phyloP scores from a whole-genome alignment of 2,329 filamentous ascomycete species.

The Mycosphaerelloides madeirae region DNA sequence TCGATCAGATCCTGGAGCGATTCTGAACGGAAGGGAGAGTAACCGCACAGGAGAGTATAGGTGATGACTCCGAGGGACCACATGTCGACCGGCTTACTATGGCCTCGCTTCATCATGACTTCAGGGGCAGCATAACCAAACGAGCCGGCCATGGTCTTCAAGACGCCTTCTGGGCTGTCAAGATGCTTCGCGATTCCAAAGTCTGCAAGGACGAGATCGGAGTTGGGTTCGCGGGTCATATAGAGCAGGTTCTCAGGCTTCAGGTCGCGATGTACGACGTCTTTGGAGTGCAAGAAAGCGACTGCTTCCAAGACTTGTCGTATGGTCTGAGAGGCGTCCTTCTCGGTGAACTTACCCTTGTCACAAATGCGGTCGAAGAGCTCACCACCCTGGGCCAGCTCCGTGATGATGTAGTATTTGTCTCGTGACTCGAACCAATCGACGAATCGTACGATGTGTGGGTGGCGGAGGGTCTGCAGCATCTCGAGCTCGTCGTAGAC shows the following conservation, averaged over 20 bases:
- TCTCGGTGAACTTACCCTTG: constrained; percentile 96
- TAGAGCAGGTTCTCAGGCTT: constrained; percentile 98
- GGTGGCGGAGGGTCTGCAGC: constrained; percentile 84
- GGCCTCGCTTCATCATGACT: constrained; percentile 95
- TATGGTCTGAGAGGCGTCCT: constrained; percentile 94
- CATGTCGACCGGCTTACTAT: constrained; percentile 98
- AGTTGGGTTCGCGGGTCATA: constrained; percentile 69
- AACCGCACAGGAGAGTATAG: constrained; percentile 95
- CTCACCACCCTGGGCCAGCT: constrained; percentile 92
- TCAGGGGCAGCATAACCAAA: constrained; percentile 97
- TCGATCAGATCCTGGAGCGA: constrained; percentile 89
- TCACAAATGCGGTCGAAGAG: constrained; percentile 98
- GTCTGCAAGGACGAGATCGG: constrained; percentile 87
- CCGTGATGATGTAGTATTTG: constrained; percentile 99
- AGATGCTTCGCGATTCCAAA: constrained; percentile 99
- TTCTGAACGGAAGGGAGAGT: constrained; percentile 96
- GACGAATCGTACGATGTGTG: constrained; percentile 93
- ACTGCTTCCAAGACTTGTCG: constrained; percentile 89
- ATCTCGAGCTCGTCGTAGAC: constrained; percentile 95
- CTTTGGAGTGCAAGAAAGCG: constrained; percentile 87
- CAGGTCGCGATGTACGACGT: constrained; percentile 94
- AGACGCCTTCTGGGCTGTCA: constrained; percentile 80
- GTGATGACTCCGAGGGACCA: constrained; percentile 99
- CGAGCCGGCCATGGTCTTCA: constrained; percentile 97
- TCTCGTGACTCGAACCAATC: constrained; percentile 99